These are phyloP conservation scores for Tilletia horrida DNA, from an alignment of 1,284 basidiomycete genomes.

Conservation along the genomic window DNA sequence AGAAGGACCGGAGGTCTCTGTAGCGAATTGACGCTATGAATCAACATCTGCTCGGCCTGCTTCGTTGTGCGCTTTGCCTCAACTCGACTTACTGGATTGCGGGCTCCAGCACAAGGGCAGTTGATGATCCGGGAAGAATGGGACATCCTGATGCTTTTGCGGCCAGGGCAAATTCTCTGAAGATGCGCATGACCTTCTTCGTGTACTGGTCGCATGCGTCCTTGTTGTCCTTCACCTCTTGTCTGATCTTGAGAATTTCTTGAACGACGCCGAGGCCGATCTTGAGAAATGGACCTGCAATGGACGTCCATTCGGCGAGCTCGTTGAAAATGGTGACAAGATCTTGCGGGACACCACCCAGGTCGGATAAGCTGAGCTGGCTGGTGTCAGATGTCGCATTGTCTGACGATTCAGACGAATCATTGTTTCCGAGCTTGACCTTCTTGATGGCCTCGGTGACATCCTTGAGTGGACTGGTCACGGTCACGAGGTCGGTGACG, in stretches of 20 bases:
- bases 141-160: neutral
- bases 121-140: neutral
- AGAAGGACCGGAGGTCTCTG: neutral
- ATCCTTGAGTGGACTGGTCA: too few relatives aligned
- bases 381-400: too few relatives aligned
- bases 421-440: too few relatives aligned
- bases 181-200: neutral
- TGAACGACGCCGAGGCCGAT: neutral
- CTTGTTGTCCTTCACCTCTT: slow-evolving; percentile 8
- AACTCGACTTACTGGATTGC: neutral
- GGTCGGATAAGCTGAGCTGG: too few relatives aligned
- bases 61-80: too few relatives aligned
- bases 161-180: neutral
- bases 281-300: neutral
- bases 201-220: neutral
- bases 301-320: neutral
- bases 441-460: too few relatives aligned
- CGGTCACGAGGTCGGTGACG: too few relatives aligned
- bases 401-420: too few relatives aligned
- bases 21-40: neutral
- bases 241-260: neutral
- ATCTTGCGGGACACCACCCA: too few relatives aligned
- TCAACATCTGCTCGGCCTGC: neutral
- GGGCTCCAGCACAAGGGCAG: neutral
- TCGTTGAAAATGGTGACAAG: neutral